Evolutionary conservation across 108 stramenopile species (phyloP), one percentile per base, ranked within the genome.

Genomic region (Nannochloropsis salina): DNA sequence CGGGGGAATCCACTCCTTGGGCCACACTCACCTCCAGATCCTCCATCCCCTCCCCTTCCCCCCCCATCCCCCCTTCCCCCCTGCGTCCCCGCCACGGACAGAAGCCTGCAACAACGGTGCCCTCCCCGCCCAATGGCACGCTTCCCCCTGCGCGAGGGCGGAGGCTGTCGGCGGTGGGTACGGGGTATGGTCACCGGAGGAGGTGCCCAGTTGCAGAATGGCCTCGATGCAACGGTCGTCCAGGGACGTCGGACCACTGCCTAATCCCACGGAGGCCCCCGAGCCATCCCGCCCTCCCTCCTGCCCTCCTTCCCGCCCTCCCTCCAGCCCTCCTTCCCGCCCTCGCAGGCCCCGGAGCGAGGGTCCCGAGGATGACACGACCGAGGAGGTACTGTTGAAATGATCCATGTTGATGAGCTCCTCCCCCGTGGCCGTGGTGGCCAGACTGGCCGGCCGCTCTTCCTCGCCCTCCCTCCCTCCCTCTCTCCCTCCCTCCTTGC

Each of bases 11-110:
- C 6, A 74, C 61, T n/a, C 61, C 61, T 2, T n/a, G 61, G 2
- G 61, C 61, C 61, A 74, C 61, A 74, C 61, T 74, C 61, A 74
- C 61, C 3, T 74, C 61, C 3, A 74, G 61, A 6, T 74, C 61
- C 20, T 74, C 8, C 61, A 74, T 8, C 61, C n/a, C 61, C 8
- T 74, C 61, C 61, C 61, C n/a, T n/a, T 2, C 61, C n/a, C 61
- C 61, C 61, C 61, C 61, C 61, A n/a, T 74, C 61, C 15, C 20
- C 61, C 61, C 61, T 74, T 74, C 61, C 61, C n/a, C n/a, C 61
- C n/a, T 74, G 2, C 61, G 31, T 31, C 31, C 31, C 31, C 31
- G 31, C 31, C 31, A 31, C 31, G 31, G 31, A 31, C 31, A 31
- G 31, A 31, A 31, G 31, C 1, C 31, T 31, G 31, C 31, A 31